phyloP scores from a whole-genome alignment of 345 rosid genomes.

The Hibiscus tridactylites region DNA sequence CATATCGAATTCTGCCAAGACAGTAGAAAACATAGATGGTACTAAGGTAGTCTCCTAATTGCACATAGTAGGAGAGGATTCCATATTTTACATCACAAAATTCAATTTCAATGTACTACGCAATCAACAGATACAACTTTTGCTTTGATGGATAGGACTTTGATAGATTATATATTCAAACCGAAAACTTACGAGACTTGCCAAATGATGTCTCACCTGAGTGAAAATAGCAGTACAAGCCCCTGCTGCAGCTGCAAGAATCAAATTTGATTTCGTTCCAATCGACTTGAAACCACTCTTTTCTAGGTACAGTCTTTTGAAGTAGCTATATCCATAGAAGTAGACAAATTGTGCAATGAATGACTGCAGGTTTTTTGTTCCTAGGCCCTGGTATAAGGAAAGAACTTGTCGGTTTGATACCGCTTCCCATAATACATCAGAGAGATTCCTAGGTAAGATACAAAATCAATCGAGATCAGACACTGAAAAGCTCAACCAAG shows the following conservation, averaged over 20 bases:
- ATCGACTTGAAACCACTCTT: constrained; percentile 58
- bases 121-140: background rate
- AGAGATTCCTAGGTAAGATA: constrained; percentile 45
- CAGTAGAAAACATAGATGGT: background rate
- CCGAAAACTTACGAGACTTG: background rate
- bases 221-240: constrained; percentile 70
- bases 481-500: background rate
- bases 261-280: constrained; percentile 63
- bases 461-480: constrained; percentile 16
- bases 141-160: background rate
- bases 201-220: constrained; percentile 37
- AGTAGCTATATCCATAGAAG: constrained; percentile 86
- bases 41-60: background rate
- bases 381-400: constrained; percentile 89
- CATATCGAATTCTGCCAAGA: constrained; percentile 7
- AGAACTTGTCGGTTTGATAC: constrained; percentile 49
- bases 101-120: background rate
- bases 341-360: constrained; percentile 78
- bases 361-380: constrained; percentile 90
- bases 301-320: constrained; percentile 59
- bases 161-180: background rate
- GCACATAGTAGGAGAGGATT: background rate
- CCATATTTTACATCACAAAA: background rate
- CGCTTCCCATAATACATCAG: constrained; percentile 97
- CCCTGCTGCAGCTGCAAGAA: constrained; percentile 78